phyloP scores from a whole-genome alignment of 2,329 filamentous ascomycete genomes.

The Ciborinia camelliae region DNA sequence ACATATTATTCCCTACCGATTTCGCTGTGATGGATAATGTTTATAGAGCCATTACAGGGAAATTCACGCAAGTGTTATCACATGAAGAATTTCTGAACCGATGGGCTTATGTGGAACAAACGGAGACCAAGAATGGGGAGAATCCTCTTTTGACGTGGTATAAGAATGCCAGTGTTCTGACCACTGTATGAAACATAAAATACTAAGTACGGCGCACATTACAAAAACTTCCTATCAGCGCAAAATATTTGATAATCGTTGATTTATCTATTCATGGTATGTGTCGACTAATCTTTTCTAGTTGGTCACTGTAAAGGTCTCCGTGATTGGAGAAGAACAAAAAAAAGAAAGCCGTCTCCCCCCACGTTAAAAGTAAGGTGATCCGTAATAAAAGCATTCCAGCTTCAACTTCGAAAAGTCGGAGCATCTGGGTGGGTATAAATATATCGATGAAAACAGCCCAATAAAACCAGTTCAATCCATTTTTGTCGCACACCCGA shows the following conservation, averaged over 20 bases:
- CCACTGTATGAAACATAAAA: conserved; percentile 61
- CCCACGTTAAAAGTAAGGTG: neutral
- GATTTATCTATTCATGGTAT: neutral
- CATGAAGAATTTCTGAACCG: conserved; percentile 88
- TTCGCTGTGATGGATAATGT: conserved; percentile 88
- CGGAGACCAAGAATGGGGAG: conserved; percentile 83
- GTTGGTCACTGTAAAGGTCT: neutral
- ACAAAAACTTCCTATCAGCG: neutral
- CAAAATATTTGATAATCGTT: neutral
- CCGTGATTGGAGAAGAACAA: neutral
- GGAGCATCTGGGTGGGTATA: neutral
- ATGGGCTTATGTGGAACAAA: conserved; percentile 90
- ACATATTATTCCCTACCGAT: conserved; percentile 97
- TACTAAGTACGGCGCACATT: conserved; percentile 3
- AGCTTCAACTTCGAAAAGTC: neutral
- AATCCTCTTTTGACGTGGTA: conserved; percentile 93
- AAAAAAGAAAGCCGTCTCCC: neutral
- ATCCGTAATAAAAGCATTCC: neutral
- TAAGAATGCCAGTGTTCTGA: conserved; percentile 89
- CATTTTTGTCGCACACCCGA: neutral
- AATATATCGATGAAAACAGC: neutral
- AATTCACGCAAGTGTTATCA: conserved; percentile 77
- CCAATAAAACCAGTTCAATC: neutral
- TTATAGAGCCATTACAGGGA: conserved; percentile 89
- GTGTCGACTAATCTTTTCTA: neutral